phyloP scores from a whole-genome alignment of 2,329 filamentous ascomycete species.

The Colletotrichum coccodes region DNA sequence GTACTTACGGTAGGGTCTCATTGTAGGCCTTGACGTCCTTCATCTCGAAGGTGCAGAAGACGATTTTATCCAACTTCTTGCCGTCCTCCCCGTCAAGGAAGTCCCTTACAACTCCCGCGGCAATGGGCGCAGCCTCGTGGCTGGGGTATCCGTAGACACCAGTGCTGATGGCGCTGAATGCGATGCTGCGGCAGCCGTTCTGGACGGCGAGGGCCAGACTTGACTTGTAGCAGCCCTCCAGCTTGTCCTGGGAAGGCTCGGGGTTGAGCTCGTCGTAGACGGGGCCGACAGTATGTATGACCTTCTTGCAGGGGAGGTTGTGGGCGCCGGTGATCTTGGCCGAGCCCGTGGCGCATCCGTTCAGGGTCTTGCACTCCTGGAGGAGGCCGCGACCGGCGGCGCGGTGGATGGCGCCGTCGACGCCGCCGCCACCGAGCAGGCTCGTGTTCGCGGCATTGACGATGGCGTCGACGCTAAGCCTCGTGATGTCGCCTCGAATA shows the following conservation, averaged over 20 bases:
- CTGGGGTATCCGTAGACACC: constrained; percentile 91
- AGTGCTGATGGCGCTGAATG: constrained; percentile 87
- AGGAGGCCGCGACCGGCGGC: constrained; percentile 79
- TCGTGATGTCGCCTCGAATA: constrained; percentile 83
- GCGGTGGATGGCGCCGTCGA: constrained; percentile 87
- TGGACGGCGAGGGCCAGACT: constrained; percentile 79
- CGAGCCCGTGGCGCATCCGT: constrained; percentile 79
- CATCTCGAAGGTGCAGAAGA: constrained; percentile 85
- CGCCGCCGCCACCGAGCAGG: constrained; percentile 88
- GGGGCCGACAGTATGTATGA: constrained; percentile 94
- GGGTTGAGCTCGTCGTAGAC: constrained; percentile 66
- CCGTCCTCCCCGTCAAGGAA: constrained; percentile 62
- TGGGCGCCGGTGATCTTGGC: constrained; percentile 88
- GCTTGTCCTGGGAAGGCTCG: constrained; percentile 56
- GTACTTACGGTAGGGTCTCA: constrained; percentile 75
- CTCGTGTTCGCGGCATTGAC: constrained; percentile 90
- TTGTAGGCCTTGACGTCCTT: constrained; percentile 84
- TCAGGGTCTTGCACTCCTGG: constrained; percentile 76
- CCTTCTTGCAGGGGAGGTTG: constrained; percentile 76
- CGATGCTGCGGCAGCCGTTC: constrained; percentile 75
- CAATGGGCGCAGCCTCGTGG: constrained; percentile 75
- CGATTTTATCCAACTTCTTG: constrained; percentile 72
- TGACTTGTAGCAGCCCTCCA: constrained; percentile 73
- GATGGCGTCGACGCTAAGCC: constrained; percentile 80
- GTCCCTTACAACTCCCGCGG: constrained; percentile 66